A percentile compares a stretch with the other conserved stretches of the same genome.
phyloP scores from a whole-genome alignment of 192 early-diverging fungal species.

The Lunasporangiospora selenospora region DNA sequence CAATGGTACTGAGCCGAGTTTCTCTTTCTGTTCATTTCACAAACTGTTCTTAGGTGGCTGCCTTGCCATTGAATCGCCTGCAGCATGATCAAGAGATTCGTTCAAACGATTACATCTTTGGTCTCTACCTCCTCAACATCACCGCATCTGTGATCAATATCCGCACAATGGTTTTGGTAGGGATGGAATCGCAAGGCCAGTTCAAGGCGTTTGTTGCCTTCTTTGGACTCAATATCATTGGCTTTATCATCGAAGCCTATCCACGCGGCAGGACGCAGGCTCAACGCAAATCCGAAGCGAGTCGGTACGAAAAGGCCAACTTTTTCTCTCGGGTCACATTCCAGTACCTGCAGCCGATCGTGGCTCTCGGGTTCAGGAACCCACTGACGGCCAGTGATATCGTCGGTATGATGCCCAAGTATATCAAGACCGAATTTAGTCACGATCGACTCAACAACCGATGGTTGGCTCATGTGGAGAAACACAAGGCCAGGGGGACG shows the following conservation, averaged over 20 bases:
- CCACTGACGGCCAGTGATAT: conserved; percentile 41
- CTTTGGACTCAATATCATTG: conserved; percentile 30
- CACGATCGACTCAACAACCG: conserved; percentile 17
- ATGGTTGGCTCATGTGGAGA: conserved; percentile 18
- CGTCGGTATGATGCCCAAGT: conserved; percentile 27
- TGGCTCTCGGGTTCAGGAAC: conserved; percentile 30
- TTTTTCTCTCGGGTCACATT: conserved; percentile 34
- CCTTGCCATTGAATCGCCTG: conserved; percentile 16
- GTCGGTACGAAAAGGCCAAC: conserved; percentile 44
- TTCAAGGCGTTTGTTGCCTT: conserved; percentile 38
- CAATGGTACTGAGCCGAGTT: too few relatives aligned
- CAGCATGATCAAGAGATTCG: conserved; percentile 39
- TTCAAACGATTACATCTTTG: conserved; percentile 32
- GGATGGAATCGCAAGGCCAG: conserved; percentile 20
- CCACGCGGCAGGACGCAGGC: conserved; percentile 22
- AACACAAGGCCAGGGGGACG: conserved; percentile 10
- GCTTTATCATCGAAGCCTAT: conserved; percentile 35
- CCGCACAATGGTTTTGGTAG: conserved; percentile 33
- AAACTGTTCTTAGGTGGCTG: conserved; percentile 29
- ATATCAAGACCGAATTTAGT: conserved; percentile 25
- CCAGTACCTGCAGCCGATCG: conserved; percentile 47
- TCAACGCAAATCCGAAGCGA: conserved; percentile 8
- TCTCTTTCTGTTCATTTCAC: too few relatives aligned
- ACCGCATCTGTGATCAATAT: conserved; percentile 39
- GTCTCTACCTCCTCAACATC: conserved; percentile 17